These are phyloP conservation scores for Ophiobolus disseminans DNA, from an alignment of 2,329 filamentous ascomycete genomes.

Conservation along the genomic window DNA sequence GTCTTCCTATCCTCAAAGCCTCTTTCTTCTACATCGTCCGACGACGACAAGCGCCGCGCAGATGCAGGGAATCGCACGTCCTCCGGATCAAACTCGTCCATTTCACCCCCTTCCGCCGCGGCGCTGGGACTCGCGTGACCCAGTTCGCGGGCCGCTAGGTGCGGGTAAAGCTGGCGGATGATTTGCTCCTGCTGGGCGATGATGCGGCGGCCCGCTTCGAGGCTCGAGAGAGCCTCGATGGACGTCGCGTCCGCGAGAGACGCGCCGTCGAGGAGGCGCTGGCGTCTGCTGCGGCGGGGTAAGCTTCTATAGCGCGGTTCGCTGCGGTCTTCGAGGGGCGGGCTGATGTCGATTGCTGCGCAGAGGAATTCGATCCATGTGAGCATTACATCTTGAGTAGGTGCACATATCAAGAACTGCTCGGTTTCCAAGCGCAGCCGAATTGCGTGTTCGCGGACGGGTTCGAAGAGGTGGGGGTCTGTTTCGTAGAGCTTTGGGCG, in stretches of 20 bases:
- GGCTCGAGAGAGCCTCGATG: slow-evolving; percentile 39
- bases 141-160: slow-evolving; percentile 40
- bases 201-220: slow-evolving; percentile 47
- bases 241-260: slow-evolving; percentile 40
- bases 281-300: slow-evolving; percentile 51
- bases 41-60: slow-evolving; percentile 27
- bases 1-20: slow-evolving; percentile 12
- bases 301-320: slow-evolving; percentile 56
- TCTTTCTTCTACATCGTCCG: slow-evolving; percentile 30
- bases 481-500: slow-evolving; percentile 52
- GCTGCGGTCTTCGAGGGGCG: slow-evolving; percentile 72
- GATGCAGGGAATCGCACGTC: slow-evolving; percentile 49
- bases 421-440: slow-evolving; percentile 76
- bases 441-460: slow-evolving; percentile 66
- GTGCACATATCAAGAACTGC: slow-evolving; percentile 73
- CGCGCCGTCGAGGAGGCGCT: slow-evolving; percentile 44
- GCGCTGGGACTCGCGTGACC: slow-evolving; percentile 10
- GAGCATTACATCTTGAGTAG: slow-evolving; percentile 70
- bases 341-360: slow-evolving; percentile 75
- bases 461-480: slow-evolving; percentile 56
- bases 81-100: slow-evolving; percentile 48
- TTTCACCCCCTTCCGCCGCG: slow-evolving; percentile 35
- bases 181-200: slow-evolving; percentile 59
- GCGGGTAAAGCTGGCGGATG: slow-evolving; percentile 56
- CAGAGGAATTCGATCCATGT: slow-evolving; percentile 71